phyloP scores from a whole-genome alignment of 768 basidiomycete genomes.

The Rhodosporidiobolus sp. region DNA sequence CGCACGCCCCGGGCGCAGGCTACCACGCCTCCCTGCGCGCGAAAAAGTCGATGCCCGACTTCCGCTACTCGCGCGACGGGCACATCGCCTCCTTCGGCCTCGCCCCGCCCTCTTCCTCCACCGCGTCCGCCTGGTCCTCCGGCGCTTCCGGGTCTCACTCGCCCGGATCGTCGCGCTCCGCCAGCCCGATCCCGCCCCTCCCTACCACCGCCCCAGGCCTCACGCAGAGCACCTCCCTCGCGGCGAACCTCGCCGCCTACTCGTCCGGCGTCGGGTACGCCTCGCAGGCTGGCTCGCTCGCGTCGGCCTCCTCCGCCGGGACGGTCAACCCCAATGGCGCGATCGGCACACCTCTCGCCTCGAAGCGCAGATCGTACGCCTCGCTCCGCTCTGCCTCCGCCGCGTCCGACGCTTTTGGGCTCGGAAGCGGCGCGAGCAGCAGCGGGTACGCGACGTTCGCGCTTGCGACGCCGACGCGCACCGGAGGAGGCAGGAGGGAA shows the following conservation, averaged over 20 bases:
- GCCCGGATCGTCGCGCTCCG: not conserved
- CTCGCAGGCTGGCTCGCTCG: not conserved
- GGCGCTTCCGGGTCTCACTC: not conserved
- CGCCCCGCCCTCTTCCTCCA: not conserved
- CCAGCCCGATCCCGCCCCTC: not conserved
- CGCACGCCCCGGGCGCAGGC: constrained; percentile 45
- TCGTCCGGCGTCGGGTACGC: constrained; percentile 1
- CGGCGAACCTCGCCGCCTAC: constrained; percentile 11
- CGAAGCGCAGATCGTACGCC: not conserved
- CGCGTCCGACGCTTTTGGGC: not conserved
- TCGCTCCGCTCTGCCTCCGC: not conserved
- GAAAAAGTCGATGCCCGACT: constrained; percentile 99
- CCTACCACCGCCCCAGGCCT: not conserved
- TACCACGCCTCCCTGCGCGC: constrained; percentile 78
- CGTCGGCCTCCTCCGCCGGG: not conserved
- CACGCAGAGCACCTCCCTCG: not conserved
- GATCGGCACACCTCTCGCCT: not conserved
- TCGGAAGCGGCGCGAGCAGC: not conserved
- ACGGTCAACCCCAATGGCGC: not conserved
- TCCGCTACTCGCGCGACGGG: constrained; percentile 50
- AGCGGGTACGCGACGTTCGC: not conserved
- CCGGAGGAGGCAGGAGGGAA: not conserved
- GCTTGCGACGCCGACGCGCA: too few species aligned
- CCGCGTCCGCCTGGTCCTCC: not conserved
- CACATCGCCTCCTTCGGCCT: not conserved